phyloP scores from a whole-genome alignment of 352 stramenopile species.

The Globisporangium rhizosaccharum region DNA sequence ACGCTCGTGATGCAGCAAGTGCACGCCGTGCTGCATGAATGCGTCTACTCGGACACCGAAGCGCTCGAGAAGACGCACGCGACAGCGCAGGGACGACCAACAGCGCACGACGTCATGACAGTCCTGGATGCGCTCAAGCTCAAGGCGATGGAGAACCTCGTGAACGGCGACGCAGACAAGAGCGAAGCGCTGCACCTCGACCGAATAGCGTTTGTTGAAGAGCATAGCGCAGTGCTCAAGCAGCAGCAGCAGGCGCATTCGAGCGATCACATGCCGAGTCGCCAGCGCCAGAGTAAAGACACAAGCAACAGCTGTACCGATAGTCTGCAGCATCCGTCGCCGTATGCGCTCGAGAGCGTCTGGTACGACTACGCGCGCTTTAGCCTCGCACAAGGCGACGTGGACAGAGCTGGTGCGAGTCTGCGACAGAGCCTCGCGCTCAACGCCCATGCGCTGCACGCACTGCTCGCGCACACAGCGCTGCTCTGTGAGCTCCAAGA shows the following conservation, averaged over 20 bases:
- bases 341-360: slow-evolving; percentile 20
- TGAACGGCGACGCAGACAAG: slow-evolving; percentile 61
- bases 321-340: slow-evolving; percentile 2
- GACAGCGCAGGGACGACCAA: slow-evolving; percentile 15
- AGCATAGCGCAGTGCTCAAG: slow-evolving; percentile 14
- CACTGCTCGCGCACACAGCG: slow-evolving; percentile 44
- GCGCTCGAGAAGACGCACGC: slow-evolving; percentile 30
- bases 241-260: neutral
- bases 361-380: slow-evolving; percentile 72
- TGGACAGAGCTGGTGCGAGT: slow-evolving; percentile 50
- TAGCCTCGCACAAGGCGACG: slow-evolving; percentile 33
- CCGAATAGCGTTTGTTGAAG: slow-evolving; percentile 51
- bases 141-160: slow-evolving; percentile 63
- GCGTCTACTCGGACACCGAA: slow-evolving; percentile 36
- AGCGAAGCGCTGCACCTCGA: slow-evolving; percentile 60
- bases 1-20: slow-evolving; percentile 73
- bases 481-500: slow-evolving; percentile 59
- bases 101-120: slow-evolving; percentile 18
- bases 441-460: slow-evolving; percentile 27
- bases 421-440: slow-evolving; percentile 58
- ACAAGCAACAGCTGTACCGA: slow-evolving; percentile 6
- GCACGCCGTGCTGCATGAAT: slow-evolving; percentile 54
- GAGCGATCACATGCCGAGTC: too few species aligned
- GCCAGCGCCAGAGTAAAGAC: too few species aligned
- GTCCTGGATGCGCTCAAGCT: slow-evolving; percentile 35